These are phyloP conservation scores for Danielia oregonensis DNA, from an alignment of 805 yeast species.

Conservation along the genomic window DNA sequence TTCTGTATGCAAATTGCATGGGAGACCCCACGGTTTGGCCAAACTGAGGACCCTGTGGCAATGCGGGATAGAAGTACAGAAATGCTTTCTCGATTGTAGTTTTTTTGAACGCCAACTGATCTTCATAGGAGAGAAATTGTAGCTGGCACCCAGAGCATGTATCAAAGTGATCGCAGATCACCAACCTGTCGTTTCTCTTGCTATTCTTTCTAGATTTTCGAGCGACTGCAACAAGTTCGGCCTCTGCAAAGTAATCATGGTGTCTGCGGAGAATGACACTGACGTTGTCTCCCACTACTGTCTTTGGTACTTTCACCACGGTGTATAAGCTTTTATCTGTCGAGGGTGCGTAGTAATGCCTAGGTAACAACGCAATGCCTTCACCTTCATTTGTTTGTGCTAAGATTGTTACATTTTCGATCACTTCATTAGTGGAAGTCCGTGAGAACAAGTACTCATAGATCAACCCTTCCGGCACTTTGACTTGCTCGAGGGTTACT, in stretches of 20 bases:
- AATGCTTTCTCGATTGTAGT: constrained; percentile 31
- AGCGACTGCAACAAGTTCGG: constrained; percentile 18
- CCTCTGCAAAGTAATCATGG: constrained; percentile 29
- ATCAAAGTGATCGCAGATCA: constrained; percentile 33
- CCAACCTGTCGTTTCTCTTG: constrained; percentile 22
- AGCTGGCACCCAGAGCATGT: constrained; percentile 41
- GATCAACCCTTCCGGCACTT: constrained; percentile 20
- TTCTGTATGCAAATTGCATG: constrained; percentile 34
- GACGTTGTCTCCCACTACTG: constrained; percentile 37
- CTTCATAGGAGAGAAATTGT: constrained; percentile 37
- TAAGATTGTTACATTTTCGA: constrained; percentile 19
- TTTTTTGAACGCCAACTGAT: constrained; percentile 34
- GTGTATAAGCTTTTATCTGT: constrained; percentile 13
- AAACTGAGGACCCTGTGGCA: constrained; percentile 10
- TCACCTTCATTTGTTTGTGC: constrained; percentile 33
- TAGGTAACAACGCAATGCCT: constrained; percentile 32
- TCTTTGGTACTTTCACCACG: constrained; percentile 34
- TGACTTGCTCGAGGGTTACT: constrained; percentile 14
- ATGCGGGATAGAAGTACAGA: constrained; percentile 29
- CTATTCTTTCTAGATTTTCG: constrained; percentile 5
- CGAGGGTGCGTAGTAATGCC: constrained; percentile 13
- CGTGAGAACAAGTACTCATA: constrained; percentile 21
- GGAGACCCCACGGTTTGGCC: constrained; percentile 34
- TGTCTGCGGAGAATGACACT: constrained; percentile 27
- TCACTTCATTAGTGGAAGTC: constrained; percentile 8